A percentile compares a stretch with the other conserved stretches of the same genome.
phyloP scores from a whole-genome alignment of 1,284 basidiomycete genomes.

The Trametes versicolor region DNA sequence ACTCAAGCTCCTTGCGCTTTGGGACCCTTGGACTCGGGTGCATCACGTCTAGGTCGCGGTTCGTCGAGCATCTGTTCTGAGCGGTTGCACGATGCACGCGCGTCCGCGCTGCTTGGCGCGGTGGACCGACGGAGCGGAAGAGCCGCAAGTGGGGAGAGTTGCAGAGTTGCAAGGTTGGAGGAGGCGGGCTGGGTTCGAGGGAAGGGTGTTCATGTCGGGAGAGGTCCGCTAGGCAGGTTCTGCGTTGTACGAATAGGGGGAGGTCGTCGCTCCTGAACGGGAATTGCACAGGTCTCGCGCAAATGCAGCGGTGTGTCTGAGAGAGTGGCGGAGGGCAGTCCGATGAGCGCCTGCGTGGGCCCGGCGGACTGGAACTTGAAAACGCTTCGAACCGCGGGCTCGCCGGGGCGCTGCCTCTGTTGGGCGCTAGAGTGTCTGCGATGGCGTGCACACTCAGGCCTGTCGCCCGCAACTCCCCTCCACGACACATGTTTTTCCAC shows the following conservation, averaged over 20 bases:
- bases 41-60: conserved; percentile 30
- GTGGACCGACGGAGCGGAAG: conserved; percentile 29
- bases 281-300: conserved; percentile 1
- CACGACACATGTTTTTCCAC: background rate
- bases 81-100: background rate
- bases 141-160: conserved; percentile 15
- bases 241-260: background rate
- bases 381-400: conserved; percentile 3
- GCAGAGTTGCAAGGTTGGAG: conserved; percentile 8
- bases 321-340: background rate
- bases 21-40: conserved; percentile 2
- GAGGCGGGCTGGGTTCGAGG: conserved; percentile 7
- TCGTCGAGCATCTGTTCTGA: conserved; percentile 30
- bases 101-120: background rate
- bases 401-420: background rate
- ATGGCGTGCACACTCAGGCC: background rate
- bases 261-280: conserved; percentile 4
- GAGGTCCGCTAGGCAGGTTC: background rate
- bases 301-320: background rate
- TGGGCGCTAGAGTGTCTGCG: too few relatives aligned
- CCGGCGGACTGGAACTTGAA: conserved; percentile 14
- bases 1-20: conserved; percentile 5
- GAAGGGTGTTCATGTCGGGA: background rate
- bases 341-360: conserved; percentile 8
- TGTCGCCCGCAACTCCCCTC: conserved; percentile 2